A percentile compares a stretch with the other conserved stretches of the same genome.
These are phyloP conservation scores for Fistulinella cinereoalba DNA, from an alignment of 1,284 basidiomycete species.

Conservation along the genomic window DNA sequence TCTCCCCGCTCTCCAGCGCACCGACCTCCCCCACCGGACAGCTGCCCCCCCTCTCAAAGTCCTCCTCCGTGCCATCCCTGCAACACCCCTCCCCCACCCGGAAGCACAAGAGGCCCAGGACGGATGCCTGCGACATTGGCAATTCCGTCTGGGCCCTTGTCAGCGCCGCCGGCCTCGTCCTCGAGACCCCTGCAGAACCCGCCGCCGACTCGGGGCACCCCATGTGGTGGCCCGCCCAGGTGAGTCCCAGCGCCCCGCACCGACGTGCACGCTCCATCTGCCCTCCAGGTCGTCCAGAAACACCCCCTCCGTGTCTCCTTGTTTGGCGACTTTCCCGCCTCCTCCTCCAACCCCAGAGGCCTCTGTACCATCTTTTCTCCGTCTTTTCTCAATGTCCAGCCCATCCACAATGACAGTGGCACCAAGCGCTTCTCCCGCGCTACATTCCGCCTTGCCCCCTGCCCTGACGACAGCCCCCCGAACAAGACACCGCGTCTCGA, in stretches of 20 bases:
- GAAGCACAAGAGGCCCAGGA: slow-evolving; percentile 18
- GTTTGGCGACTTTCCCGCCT: slow-evolving; percentile 30
- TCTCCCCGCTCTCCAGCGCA: slow-evolving; percentile 28
- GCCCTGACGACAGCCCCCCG: slow-evolving; percentile 31
- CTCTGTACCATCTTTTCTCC: slow-evolving; percentile 29
- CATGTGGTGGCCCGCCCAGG: slow-evolving; percentile 55
- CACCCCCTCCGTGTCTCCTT: slow-evolving; percentile 30
- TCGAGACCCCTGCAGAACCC: slow-evolving; percentile 20
- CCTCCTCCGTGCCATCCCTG: neutral
- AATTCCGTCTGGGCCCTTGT: slow-evolving; percentile 42
- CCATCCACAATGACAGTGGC: slow-evolving; percentile 22
- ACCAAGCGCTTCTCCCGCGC: slow-evolving; percentile 23
- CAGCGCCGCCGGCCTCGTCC: slow-evolving; percentile 35
- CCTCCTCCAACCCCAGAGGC: slow-evolving; percentile 23
- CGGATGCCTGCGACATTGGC: slow-evolving; percentile 29
- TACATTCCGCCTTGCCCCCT: slow-evolving; percentile 27
- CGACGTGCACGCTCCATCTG: slow-evolving; percentile 8
- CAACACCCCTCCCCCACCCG: slow-evolving; percentile 19
- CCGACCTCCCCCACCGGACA: slow-evolving; percentile 15
- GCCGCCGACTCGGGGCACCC: slow-evolving; percentile 19
- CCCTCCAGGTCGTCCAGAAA: slow-evolving; percentile 25
- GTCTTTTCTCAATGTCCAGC: slow-evolving; percentile 17
- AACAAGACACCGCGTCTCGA: slow-evolving; percentile 42
- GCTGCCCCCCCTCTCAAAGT: slow-evolving; percentile 11
- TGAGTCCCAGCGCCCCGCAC: slow-evolving; percentile 21